phyloP scores from a whole-genome alignment of 2,329 filamentous ascomycete genomes.

The Paradendryphiella salina region DNA sequence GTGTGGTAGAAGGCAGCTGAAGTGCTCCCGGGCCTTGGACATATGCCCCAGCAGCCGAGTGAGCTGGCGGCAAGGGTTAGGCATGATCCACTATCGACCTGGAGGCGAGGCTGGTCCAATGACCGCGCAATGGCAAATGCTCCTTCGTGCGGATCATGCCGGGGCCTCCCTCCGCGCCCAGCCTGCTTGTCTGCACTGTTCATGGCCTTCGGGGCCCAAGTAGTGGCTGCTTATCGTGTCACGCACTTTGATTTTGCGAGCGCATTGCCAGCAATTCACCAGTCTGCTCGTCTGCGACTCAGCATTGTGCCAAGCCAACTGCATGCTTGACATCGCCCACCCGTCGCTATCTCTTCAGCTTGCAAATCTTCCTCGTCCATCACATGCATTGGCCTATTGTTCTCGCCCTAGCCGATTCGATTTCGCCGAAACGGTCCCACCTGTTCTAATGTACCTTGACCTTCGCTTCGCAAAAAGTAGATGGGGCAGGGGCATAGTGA shows the following conservation, averaged over 20 bases:
- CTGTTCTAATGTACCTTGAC: conserved; percentile 1
- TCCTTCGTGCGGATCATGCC: conserved; percentile 14
- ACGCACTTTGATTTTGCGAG: not conserved
- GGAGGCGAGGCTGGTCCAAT: conserved; percentile 17
- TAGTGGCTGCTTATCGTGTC: not conserved
- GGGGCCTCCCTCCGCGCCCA: conserved; percentile 8
- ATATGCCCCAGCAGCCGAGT: conserved; percentile 11
- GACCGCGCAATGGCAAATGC: conserved; percentile 8
- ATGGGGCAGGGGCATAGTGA: not conserved
- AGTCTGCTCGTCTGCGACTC: not conserved
- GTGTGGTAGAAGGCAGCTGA: conserved; percentile 31
- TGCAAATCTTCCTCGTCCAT: conserved; percentile 2
- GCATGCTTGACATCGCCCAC: not conserved
- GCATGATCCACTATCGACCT: conserved; percentile 6
- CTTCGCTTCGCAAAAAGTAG: not conserved
- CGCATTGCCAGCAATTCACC: not conserved
- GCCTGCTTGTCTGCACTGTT: conserved; percentile 1
- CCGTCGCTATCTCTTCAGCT: not conserved
- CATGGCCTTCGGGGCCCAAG: not conserved
- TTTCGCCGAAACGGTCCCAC: conserved; percentile 2
- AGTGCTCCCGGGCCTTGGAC: conserved; percentile 16
- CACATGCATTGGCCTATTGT: conserved; percentile 2
- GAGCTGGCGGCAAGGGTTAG: conserved; percentile 17
- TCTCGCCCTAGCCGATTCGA: not conserved
- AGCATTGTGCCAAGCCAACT: not conserved